Evolutionary conservation across 2,329 filamentous ascomycete species (phyloP).

Genomic region (Hysterium pulicare): DNA sequence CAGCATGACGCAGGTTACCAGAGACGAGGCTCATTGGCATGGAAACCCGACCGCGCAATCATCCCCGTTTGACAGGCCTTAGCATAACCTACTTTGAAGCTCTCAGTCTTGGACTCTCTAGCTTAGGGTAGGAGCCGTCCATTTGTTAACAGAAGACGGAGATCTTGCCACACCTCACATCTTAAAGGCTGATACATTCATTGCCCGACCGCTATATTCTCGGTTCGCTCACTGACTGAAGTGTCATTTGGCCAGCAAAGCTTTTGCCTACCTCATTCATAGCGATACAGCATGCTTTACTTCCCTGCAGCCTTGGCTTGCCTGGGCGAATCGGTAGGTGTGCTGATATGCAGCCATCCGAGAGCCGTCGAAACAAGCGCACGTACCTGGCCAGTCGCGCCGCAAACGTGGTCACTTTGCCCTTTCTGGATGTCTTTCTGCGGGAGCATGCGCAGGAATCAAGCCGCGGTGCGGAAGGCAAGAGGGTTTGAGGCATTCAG

Average conservation of each 20-base stretch:
- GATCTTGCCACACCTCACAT: too few species aligned
- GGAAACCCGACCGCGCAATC: conserved; percentile 5
- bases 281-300: conserved; percentile 10
- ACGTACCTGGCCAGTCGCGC: conserved; percentile 22
- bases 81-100: background rate
- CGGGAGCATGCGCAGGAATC: conserved; percentile 14
- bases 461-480: conserved; percentile 6
- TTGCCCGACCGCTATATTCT: too few species aligned
- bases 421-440: conserved; percentile 11
- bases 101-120: too few species aligned
- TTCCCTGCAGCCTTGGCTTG: conserved; percentile 14
- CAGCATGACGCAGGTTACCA: conserved; percentile 9
- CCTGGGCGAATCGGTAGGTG: conserved; percentile 21
- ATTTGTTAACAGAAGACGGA: too few species aligned
- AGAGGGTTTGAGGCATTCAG: conserved; percentile 16
- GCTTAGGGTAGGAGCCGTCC: too few species aligned
- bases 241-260: too few species aligned
- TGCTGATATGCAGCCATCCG: conserved; percentile 29
- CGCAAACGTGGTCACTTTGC: conserved; percentile 33
- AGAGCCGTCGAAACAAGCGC: conserved; percentile 29
- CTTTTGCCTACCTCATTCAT: too few species aligned
- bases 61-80: conserved; percentile 6
- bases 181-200: too few species aligned
- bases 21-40: background rate
- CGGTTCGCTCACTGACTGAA: too few species aligned